phyloP scores from a whole-genome alignment of 2,329 filamentous ascomycete genomes.

The Colletotrichum ledebouriae region DNA sequence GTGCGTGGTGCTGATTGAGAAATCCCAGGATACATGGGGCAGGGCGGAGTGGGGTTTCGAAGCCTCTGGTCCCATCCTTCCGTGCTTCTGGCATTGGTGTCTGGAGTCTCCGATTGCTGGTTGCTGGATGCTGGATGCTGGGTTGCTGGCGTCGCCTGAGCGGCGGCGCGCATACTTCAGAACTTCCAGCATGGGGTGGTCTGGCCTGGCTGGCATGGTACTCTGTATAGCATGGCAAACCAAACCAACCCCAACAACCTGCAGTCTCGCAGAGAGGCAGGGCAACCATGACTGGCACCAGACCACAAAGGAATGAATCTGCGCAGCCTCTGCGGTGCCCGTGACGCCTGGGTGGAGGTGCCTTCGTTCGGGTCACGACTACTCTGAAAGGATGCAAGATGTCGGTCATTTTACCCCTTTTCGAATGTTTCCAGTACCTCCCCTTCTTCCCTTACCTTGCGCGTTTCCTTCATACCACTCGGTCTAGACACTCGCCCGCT shows the following conservation, averaged over 20 bases:
- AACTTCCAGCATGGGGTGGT: no score
- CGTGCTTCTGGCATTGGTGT: conserved; percentile 1
- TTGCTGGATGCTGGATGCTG: background rate
- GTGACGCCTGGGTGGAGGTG: conserved; percentile 4
- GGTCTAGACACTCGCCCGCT: background rate
- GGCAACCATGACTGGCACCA: conserved; percentile 1
- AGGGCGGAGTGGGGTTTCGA: conserved; percentile 25
- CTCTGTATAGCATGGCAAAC: background rate
- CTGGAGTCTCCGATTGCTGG: background rate
- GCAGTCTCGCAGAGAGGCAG: conserved; percentile 6
- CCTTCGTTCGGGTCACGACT: background rate
- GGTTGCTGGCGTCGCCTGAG: background rate
- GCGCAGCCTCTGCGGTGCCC: conserved; percentile 13
- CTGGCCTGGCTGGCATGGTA: no score
- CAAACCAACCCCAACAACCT: background rate
- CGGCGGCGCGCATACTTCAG: background rate
- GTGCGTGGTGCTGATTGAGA: conserved; percentile 20
- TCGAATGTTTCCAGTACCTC: no score
- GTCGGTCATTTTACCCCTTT: background rate
- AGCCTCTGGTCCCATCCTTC: conserved; percentile 13
- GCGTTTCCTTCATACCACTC: background rate
- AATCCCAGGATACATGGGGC: conserved; percentile 23
- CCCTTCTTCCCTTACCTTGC: background rate
- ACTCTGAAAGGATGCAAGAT: background rate
- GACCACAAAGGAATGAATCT: background rate